Evolutionary conservation across 768 basidiomycete genomes (phyloP).

Genomic region (Suillus hirtellus): DNA sequence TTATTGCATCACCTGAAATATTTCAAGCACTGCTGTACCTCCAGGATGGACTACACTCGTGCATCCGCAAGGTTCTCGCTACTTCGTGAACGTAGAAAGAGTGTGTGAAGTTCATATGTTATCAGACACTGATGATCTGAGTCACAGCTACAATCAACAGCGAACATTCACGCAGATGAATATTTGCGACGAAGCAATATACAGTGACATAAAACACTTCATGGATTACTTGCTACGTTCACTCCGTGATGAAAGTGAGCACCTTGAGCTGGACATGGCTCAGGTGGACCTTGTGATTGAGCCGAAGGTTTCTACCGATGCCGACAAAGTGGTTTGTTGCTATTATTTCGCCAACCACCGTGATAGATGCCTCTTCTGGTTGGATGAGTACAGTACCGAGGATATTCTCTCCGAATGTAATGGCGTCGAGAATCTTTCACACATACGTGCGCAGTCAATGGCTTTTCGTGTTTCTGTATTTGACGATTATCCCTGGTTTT

Average conservation of each 20-base stretch:
- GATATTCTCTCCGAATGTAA: conserved; percentile 30
- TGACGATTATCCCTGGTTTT: neutral
- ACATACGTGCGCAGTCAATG: conserved; percentile 23
- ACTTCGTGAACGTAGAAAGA: neutral
- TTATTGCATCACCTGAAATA: neutral
- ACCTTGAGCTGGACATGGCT: conserved; percentile 26
- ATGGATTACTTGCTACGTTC: conserved; percentile 21
- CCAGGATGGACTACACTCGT: conserved; percentile 19
- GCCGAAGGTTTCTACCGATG: conserved; percentile 24
- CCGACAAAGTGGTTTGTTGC: conserved; percentile 23
- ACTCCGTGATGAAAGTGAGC: conserved; percentile 14
- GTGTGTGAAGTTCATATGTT: neutral
- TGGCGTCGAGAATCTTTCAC: conserved; percentile 21
- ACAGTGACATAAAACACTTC: conserved; percentile 37
- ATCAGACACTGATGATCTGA: neutral
- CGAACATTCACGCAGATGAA: conserved; percentile 57
- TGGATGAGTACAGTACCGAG: conserved; percentile 42
- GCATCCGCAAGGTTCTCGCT: conserved; percentile 14
- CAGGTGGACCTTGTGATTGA: conserved; percentile 51
- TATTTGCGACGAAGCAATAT: conserved; percentile 39
- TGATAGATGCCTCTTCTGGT: conserved; percentile 51
- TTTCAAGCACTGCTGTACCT: conserved; percentile 12
- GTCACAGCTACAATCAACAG: conserved; percentile 25
- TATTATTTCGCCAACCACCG: conserved; percentile 57
- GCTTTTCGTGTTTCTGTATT: neutral